Conservation (phyloP, 108 stramenopile species). For the Mediolabrus comicus region DNA sequence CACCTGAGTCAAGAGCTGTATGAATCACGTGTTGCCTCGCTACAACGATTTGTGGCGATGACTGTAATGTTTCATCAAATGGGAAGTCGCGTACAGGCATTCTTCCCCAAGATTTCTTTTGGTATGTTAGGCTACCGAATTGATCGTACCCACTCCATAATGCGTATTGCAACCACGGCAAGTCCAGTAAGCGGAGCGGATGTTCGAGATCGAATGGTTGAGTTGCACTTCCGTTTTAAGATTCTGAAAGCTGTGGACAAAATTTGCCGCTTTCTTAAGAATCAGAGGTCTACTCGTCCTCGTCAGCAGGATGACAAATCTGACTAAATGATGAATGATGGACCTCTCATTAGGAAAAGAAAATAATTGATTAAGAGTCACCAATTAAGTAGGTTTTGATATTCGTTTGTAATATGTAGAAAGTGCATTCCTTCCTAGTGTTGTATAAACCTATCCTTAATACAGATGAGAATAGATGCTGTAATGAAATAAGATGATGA, state of each 20-base stretch:
- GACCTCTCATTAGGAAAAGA: too few species aligned
- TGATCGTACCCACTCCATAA: slow-evolving; percentile 69
- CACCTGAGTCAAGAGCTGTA: slow-evolving; percentile 63
- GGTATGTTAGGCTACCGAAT: slow-evolving; percentile 61
- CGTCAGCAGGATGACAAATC: too few species aligned
- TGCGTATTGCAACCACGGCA: slow-evolving; percentile 72
- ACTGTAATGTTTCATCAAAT: slow-evolving; percentile 85
- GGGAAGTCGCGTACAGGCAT: slow-evolving; percentile 63
- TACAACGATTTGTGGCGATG: slow-evolving; percentile 82
- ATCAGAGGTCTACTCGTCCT: too few species aligned
- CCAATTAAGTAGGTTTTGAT: too few species aligned
- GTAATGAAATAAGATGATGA: too few species aligned
- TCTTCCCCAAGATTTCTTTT: slow-evolving; percentile 60
- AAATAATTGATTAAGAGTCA: too few species aligned
- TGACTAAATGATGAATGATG: too few species aligned
- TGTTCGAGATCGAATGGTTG: neutral
- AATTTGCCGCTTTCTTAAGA: too few species aligned
- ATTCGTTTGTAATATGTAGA: too few species aligned
- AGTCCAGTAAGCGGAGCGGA: slow-evolving; percentile 69
- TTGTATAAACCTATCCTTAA: too few species aligned
- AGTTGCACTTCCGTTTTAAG: neutral
- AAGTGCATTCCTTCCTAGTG: too few species aligned
- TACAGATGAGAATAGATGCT: too few species aligned
- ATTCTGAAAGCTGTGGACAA: neutral
- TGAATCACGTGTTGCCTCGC: slow-evolving; percentile 71